These are phyloP conservation scores for Entomortierella chlamydospora DNA, from an alignment of 192 early-diverging fungal genomes.

Conservation along the genomic window DNA sequence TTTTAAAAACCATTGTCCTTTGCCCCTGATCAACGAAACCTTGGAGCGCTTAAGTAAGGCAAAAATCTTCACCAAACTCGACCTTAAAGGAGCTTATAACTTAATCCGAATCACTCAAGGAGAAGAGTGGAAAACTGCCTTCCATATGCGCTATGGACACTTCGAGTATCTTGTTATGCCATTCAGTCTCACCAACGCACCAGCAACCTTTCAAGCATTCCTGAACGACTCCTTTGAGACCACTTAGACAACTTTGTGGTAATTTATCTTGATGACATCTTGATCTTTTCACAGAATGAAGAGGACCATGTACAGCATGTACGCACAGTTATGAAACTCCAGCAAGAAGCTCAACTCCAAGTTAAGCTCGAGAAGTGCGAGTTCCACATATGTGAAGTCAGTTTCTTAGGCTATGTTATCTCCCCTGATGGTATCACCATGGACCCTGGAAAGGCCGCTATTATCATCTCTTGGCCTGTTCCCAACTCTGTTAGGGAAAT, in stretches of 20 bases:
- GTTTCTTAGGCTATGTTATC: conserved; percentile 40
- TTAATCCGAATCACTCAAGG: conserved; percentile 49
- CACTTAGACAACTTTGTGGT: conserved; percentile 43
- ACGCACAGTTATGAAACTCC: neutral
- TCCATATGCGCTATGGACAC: conserved; percentile 21
- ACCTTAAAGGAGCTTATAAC: conserved; percentile 57
- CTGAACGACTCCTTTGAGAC: conserved; percentile 62
- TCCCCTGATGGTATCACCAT: conserved; percentile 23
- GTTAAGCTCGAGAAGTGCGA: neutral
- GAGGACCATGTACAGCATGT: conserved; percentile 15
- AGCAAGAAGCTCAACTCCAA: neutral
- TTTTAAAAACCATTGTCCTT: conserved; percentile 61
- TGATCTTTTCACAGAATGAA: neutral
- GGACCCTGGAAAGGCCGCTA: conserved; percentile 30
- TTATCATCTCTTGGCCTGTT: conserved; percentile 32
- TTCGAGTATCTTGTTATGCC: conserved; percentile 70
- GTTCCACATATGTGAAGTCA: neutral
- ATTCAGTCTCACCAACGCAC: conserved; percentile 70
- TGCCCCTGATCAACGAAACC: conserved; percentile 63
- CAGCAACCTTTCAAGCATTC: conserved; percentile 64
- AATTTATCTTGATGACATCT: conserved; percentile 32
- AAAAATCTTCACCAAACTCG: conserved; percentile 58
- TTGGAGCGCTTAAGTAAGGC: conserved; percentile 47
- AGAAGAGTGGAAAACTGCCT: conserved; percentile 48
- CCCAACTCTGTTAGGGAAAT: conserved; percentile 27